Base-by-base conservation (phyloP, 352 stramenopile species). In the Phytopythium boreale region DNA sequence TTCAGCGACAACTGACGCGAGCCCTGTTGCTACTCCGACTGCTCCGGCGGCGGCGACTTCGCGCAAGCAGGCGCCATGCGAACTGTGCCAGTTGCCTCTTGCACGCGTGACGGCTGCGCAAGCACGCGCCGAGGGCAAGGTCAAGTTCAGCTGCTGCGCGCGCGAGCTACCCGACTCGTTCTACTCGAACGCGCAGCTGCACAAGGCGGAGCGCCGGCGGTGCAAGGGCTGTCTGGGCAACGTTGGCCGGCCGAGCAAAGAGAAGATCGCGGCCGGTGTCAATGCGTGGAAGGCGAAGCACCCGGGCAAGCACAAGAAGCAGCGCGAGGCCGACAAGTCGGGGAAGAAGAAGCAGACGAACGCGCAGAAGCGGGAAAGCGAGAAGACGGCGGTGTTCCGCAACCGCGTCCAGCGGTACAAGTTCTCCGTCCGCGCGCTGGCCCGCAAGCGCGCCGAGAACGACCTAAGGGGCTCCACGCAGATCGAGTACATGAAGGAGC, bases 401-500 rank as follows among this genome's bases (percentile, higher is more conserved):
- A 77, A 70, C 52, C 59, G 67, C 59, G 63, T 77, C 22, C 63
- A 22, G 53, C 59, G 70, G 7, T 24, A 71, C 36, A 73, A 66
- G 60, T 69, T 79, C 59, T 61, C 64, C 0, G 51, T 56, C 41
- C 37, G 31, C 8, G 65, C 71, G 20, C 36, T 79, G 39, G 58
- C 60, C 24, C 61, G 68, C 26, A 73, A 73, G 31, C 60, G 62
- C 14, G 58, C 64, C 2, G 66, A 72, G 26, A 62, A 56, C 29
- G 39, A 76, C 65, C 50, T 76, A 64, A 51, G 60, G 14, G 60
- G 60, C 12, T 53, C 60, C 31, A 63, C 65, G n/a, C 64, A 57
- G 27, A 47, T 67, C 19, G 71, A 74, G 39, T 79, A 79, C 47
- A 63, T 74, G 52, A 58, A 74, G 61, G 64, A 76, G 57, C 51